Evolutionary conservation across 768 basidiomycete genomes (phyloP).

Genomic region (Trametes cubensis): DNA sequence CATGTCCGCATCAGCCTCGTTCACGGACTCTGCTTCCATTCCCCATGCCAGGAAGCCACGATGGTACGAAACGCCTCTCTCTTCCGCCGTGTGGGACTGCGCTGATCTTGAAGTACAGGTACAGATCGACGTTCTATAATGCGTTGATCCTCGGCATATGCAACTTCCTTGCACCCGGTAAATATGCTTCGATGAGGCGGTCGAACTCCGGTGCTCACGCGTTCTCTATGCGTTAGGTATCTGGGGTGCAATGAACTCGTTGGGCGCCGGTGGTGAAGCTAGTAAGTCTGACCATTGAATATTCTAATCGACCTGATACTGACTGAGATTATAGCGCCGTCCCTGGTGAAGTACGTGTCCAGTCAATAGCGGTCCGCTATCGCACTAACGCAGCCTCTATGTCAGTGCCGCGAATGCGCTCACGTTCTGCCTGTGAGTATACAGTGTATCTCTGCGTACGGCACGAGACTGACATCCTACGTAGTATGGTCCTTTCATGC

Average conservation of each 20-base stretch:
- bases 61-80: background rate
- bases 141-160: slow-evolving; percentile 15
- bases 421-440: slow-evolving; percentile 15
- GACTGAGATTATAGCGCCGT: background rate
- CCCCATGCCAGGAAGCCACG: slow-evolving; percentile 13
- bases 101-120: slow-evolving; percentile 1
- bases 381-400: background rate
- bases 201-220: background rate
- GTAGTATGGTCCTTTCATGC: slow-evolving; percentile 12
- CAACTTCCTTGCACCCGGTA: slow-evolving; percentile 19
- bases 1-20: slow-evolving; percentile 10
- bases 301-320: background rate
- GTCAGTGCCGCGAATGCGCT: slow-evolving; percentile 11
- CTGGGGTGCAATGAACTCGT: slow-evolving; percentile 17
- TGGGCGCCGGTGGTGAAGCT: slow-evolving; percentile 14
- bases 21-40: slow-evolving; percentile 9
- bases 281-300: background rate
- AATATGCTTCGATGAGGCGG: background rate
- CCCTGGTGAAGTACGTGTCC: slow-evolving; percentile 2
- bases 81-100: background rate
- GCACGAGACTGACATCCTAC: background rate
- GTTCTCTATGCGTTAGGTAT: background rate
- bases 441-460: background rate
- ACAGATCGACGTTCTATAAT: slow-evolving; percentile 16
- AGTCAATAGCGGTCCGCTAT: too few species aligned